Evolutionary conservation across 2,329 filamentous ascomycete genomes (phyloP), one percentile per base, ranked within the genome.

Genomic region (Endoconidiophora laricicola): DNA sequence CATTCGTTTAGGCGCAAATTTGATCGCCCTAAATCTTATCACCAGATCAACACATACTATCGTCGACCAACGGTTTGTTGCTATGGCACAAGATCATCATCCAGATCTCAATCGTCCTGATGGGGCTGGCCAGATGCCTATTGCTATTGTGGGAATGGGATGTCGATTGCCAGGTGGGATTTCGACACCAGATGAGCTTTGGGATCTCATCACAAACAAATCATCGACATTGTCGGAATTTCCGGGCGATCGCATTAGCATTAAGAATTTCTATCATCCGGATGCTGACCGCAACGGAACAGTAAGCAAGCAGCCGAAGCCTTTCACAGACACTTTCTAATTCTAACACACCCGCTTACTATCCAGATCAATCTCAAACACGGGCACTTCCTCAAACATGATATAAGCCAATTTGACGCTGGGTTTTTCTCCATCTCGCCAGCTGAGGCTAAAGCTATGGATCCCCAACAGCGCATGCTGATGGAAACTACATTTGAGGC

Each of bases 191-290:
- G 63, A 63, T 5, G 65, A 69, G 54, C 66, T 72, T 50, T 72
- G 68, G 68, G 60, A 65, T 45, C 57, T 65, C 9, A 59, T 58
- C 24, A 42, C 40, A 54, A 58, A 36, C 49, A 52, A 9, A 6
- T 61, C 61, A 16, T 63, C 59, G 9, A 65, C 63, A 16, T 68
- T 61, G 57, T 62, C 61, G n/a, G 61, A 63, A 38, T 62, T 68
- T 10, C 67, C 68, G 12, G 59, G 65, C 54, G 62, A 66, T 48
- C 62, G 72, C 24, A 75, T 73, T 61, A 68, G 69, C 55, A 63
- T 61, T 56, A 61, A 58, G 54, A 63, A 53, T 44, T 61, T 65
- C 54, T 60, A 66, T 50, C 63, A 68, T 47, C 60, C 66, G 1
- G 42, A 52, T 29, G 41, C 50, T 18, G 23, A 46, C 14, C 45